Base-by-base conservation (phyloP, 176 grass and related monocot genomes). In the Triticum timopheevii region DNA sequence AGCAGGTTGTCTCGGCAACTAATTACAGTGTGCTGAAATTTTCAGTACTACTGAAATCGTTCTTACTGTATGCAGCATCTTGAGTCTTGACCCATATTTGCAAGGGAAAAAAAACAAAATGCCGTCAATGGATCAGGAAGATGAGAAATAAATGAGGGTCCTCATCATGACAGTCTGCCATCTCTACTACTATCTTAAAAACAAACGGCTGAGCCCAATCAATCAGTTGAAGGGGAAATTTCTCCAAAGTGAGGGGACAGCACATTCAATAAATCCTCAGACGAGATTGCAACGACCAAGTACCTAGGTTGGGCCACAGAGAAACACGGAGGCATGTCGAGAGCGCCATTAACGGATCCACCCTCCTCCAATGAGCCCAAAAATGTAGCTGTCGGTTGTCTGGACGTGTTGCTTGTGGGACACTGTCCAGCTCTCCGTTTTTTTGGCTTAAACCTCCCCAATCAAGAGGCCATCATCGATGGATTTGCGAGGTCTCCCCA, bases 391-490 rank as follows among this genome's bases (percentile, higher is more conserved):
- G 66, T 35, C 42, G 6, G 42, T 35, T 52, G 42, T 74, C 25
- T 74, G 44, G 11, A 83, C 45, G 19, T 58, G 74, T 87, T 44
- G 61, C 73, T 30, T 17, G 35, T 64, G 54, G 42, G 80, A 23
- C 89, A 79, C 3, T 23, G 25, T 79, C 79, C 80, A 87, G 89
- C 80, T 90, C 89, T 25, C 28, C 22, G 7, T 38, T 52, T 28
- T 23, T 58, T 70, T 83, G 80, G 33, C 80, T 59, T 13, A 72
- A 66, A 49, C 74, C 52, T 78, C 65, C 3, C 19, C 42, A 59
- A 71, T 33, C 54, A 83, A 25, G 25, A 12, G 73, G 28, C 8
- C 24, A 45, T 83, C 35, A 50, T 24, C 33, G 33, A 76, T 6
- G 15, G 20, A 47, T 59, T 59, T 1, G 8, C 22, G 56, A 1